Conservation (phyloP, 1,284 basidiomycete genomes). For the Austroboletus sp. region DNA sequence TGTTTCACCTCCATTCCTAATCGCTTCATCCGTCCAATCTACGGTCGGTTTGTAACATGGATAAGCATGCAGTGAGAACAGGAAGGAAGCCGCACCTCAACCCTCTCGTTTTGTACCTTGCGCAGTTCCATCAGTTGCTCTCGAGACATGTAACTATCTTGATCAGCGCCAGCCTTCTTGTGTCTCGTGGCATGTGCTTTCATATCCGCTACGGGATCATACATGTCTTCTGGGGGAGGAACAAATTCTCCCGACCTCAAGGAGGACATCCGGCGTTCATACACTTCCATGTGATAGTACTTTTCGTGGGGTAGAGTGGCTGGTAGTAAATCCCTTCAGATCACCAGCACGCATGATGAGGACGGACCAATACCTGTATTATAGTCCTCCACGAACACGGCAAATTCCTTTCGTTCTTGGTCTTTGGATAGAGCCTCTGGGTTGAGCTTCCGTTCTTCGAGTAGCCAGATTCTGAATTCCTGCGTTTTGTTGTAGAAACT, state of each 20-base stretch:
- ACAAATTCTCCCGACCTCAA: slow-evolving; percentile 74
- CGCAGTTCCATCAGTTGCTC: slow-evolving; percentile 76
- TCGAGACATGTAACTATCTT: slow-evolving; percentile 66
- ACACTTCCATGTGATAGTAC: slow-evolving; percentile 80
- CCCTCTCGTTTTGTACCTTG: slow-evolving; percentile 72
- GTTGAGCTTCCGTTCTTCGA: slow-evolving; percentile 83
- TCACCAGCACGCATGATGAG: neutral
- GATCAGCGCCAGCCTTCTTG: slow-evolving; percentile 56
- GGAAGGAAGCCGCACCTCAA: slow-evolving; percentile 46
- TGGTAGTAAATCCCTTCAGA: slow-evolving; percentile 34
- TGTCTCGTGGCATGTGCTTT: slow-evolving; percentile 61
- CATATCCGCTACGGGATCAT: slow-evolving; percentile 77
- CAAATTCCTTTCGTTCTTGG: slow-evolving; percentile 77
- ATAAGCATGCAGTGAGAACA: neutral
- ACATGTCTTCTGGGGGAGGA: slow-evolving; percentile 58
- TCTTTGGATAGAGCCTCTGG: slow-evolving; percentile 80
- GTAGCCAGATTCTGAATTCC: slow-evolving; percentile 84
- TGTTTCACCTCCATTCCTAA: slow-evolving; percentile 76
- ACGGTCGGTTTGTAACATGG: slow-evolving; percentile 1
- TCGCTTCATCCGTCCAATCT: slow-evolving; percentile 76
- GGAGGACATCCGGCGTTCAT: slow-evolving; percentile 74
- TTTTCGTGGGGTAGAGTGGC: slow-evolving; percentile 87
- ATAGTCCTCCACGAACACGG: slow-evolving; percentile 74
- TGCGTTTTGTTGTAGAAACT: slow-evolving; percentile 74
- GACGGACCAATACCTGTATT: slow-evolving; percentile 62